These are phyloP conservation scores for Acorus gramineus DNA, from an alignment of 106 monocot species.

Conservation along the genomic window DNA sequence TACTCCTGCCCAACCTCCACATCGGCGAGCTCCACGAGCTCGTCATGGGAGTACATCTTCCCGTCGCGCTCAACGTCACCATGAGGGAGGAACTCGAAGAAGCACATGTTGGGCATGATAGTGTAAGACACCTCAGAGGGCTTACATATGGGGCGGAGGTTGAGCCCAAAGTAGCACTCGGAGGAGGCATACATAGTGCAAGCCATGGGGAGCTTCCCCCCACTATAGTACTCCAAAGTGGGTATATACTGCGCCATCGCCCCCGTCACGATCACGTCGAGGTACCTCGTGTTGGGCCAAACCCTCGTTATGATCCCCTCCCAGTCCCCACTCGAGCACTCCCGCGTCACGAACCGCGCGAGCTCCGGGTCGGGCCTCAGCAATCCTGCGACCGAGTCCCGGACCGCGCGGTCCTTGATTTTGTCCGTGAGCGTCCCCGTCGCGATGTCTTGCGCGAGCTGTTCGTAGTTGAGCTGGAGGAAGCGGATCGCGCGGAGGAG, in stretches of 20 bases:
- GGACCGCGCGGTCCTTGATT: slow-evolving; percentile 32
- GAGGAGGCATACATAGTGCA: slow-evolving; percentile 54
- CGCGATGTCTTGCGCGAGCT: slow-evolving; percentile 34
- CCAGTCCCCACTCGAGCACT: slow-evolving; percentile 36
- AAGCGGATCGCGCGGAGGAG: slow-evolving; percentile 62
- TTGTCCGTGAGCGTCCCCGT: slow-evolving; percentile 21
- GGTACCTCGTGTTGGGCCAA: slow-evolving; percentile 47
- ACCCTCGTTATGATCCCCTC: slow-evolving; percentile 25
- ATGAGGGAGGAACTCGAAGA: slow-evolving; percentile 51
- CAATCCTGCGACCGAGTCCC: slow-evolving; percentile 19
- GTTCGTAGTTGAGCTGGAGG: slow-evolving; percentile 47
- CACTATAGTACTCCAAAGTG: slow-evolving; percentile 41
- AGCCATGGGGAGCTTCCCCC: slow-evolving; percentile 37
- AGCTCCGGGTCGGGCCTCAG: slow-evolving; percentile 33
- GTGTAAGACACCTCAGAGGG: slow-evolving; percentile 52
- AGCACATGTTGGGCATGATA: slow-evolving; percentile 58
- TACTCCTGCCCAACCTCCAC: slow-evolving; percentile 58
- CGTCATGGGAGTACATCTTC: not conserved
- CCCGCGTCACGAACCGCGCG: slow-evolving; percentile 14
- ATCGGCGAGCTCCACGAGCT: slow-evolving; percentile 44
- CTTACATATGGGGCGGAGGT: slow-evolving; percentile 37
- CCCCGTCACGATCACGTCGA: slow-evolving; percentile 46
- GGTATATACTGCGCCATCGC: slow-evolving; percentile 54
- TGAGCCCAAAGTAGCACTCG: slow-evolving; percentile 44
- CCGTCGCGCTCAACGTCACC: slow-evolving; percentile 1